Conservation (phyloP, 495 filamentous ascomycete genomes). For the Emericellopsis terricola region DNA sequence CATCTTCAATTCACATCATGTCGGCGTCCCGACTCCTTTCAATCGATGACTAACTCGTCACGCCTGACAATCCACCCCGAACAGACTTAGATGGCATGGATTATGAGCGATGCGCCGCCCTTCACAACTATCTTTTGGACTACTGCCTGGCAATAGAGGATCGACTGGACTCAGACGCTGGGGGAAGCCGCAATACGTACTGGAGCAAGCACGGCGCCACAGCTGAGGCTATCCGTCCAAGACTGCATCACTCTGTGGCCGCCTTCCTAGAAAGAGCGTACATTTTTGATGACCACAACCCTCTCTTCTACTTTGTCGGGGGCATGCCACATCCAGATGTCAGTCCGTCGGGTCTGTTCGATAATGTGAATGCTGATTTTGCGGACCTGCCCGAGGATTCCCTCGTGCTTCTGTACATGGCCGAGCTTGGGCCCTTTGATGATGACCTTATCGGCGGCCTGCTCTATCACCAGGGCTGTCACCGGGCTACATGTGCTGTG, state of each 20-base stretch:
- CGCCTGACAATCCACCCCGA: slow-evolving; percentile 12
- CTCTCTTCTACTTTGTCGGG: neutral
- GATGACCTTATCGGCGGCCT: slow-evolving; percentile 6
- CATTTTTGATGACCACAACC: slow-evolving; percentile 3
- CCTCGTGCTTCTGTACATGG: slow-evolving; percentile 5
- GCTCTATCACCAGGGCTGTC: slow-evolving; percentile 8
- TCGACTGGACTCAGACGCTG: slow-evolving; percentile 4
- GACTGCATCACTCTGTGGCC: slow-evolving; percentile 10
- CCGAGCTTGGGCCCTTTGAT: slow-evolving; percentile 4
- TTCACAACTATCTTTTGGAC: slow-evolving; percentile 23
- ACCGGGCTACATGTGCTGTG: slow-evolving; percentile 7
- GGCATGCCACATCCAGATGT: slow-evolving; percentile 1
- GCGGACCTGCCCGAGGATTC: slow-evolving; percentile 3
- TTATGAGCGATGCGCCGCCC: slow-evolving; percentile 18
- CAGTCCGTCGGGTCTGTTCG: slow-evolving; percentile 2
- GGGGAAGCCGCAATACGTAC: slow-evolving; percentile 4
- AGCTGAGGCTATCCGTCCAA: slow-evolving; percentile 7
- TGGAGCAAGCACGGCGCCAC: slow-evolving; percentile 6
- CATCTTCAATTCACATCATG: neutral
- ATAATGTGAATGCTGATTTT: neutral
- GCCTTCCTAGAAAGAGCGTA: slow-evolving; percentile 12
- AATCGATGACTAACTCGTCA: slow-evolving; percentile 13
- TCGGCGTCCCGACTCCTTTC: slow-evolving; percentile 1
- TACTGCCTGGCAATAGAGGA: slow-evolving; percentile 15
- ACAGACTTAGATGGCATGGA: slow-evolving; percentile 12